These are phyloP conservation scores for Salix purpurea DNA, from an alignment of 345 rosid genomes.

Conservation along the genomic window DNA sequence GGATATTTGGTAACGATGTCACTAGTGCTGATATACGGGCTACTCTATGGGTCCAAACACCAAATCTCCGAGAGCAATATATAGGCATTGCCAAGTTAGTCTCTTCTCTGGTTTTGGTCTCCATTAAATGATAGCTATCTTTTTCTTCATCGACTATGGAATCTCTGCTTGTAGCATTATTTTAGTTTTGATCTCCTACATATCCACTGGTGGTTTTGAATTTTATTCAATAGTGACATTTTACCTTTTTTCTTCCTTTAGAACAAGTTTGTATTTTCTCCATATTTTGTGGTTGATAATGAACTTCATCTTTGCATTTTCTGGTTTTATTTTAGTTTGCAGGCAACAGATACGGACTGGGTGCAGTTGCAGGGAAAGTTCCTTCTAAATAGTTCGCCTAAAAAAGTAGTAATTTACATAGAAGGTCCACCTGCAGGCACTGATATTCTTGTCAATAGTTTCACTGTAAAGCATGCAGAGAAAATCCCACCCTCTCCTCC, in stretches of 20 bases:
- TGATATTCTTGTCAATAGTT: slow-evolving; percentile 76
- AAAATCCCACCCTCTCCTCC: slow-evolving; percentile 62
- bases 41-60: slow-evolving; percentile 71
- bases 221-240: neutral
- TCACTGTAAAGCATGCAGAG: slow-evolving; percentile 66
- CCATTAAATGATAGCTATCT: neutral
- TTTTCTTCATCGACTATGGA: neutral
- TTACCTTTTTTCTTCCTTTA: neutral
- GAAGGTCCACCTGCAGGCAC: slow-evolving; percentile 93
- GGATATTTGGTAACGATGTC: slow-evolving; percentile 61
- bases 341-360: slow-evolving; percentile 82
- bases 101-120: slow-evolving; percentile 1
- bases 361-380: slow-evolving; percentile 72
- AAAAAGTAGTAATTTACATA: slow-evolving; percentile 64
- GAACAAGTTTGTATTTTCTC: neutral
- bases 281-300: neutral
- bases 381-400: slow-evolving; percentile 74
- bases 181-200: neutral
- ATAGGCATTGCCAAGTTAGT: slow-evolving; percentile 74
- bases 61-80: slow-evolving; percentile 68
- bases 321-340: slow-evolving; percentile 38
- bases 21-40: slow-evolving; percentile 55
- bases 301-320: neutral
- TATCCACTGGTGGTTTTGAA: neutral
- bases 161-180: neutral